phyloP scores from a whole-genome alignment of 148 eudicot species.

The Dysphania ambrosioides region DNA sequence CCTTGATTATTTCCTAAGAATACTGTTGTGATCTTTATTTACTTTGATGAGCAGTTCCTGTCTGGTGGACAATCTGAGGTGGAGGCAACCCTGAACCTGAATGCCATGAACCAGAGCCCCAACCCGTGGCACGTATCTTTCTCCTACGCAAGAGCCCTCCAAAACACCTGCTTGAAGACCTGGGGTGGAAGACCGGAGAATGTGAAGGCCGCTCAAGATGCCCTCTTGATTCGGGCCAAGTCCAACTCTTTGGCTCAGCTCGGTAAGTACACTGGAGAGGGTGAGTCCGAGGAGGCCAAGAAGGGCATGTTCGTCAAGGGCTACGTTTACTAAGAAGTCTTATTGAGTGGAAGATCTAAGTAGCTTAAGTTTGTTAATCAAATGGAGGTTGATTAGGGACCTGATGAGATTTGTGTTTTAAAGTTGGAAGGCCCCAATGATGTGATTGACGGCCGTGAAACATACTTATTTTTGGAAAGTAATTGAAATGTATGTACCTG shows the following conservation, averaged over 20 bases:
- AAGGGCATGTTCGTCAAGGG: slow-evolving; percentile 83
- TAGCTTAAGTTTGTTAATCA: slow-evolving; percentile 11
- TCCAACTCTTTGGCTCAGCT: slow-evolving; percentile 90
- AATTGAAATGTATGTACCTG: slow-evolving; percentile 20
- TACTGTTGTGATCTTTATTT: not conserved
- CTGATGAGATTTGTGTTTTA: slow-evolving; percentile 11
- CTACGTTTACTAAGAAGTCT: slow-evolving; percentile 58
- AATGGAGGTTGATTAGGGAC: slow-evolving; percentile 10
- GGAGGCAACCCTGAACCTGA: slow-evolving; percentile 84
- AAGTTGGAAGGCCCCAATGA: slow-evolving; percentile 23
- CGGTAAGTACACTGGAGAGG: slow-evolving; percentile 90
- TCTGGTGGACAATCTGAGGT: slow-evolving; percentile 98
- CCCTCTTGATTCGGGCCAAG: slow-evolving; percentile 64
- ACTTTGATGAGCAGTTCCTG: slow-evolving; percentile 58
- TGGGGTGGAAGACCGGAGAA: slow-evolving; percentile 87
- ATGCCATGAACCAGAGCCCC: slow-evolving; percentile 83
- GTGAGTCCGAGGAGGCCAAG: slow-evolving; percentile 79
- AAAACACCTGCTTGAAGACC: slow-evolving; percentile 89
- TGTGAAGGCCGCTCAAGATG: slow-evolving; percentile 71
- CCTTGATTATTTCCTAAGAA: not conserved
- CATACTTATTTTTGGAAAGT: slow-evolving; percentile 26
- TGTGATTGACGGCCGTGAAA: slow-evolving; percentile 27
- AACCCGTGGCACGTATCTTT: slow-evolving; percentile 95
- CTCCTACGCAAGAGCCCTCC: slow-evolving; percentile 93
- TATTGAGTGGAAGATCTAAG: not conserved